Evolutionary conservation across 345 rosid genomes (phyloP), one percentile per base, ranked within the genome.

Genomic region (Citrus sp.): DNA sequence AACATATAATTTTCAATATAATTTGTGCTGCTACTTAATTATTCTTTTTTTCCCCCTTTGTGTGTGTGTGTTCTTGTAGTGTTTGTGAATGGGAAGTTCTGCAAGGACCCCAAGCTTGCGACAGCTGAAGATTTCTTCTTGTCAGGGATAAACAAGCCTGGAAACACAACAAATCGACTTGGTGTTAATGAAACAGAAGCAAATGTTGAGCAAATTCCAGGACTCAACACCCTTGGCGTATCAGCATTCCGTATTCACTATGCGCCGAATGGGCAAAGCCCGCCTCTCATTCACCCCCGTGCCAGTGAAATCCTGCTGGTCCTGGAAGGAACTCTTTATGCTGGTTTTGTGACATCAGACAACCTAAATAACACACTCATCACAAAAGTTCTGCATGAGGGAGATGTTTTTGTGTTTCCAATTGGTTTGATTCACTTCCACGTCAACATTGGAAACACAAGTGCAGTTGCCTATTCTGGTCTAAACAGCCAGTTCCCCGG

Each of bases 261-360:
- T 3, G 79, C 72, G 3, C 79, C 68, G 0, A 73, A 72, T 18
- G 87, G 90, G 10, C 84, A 81, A 25, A 85, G 83, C 77, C 87
- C 88, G 4, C 89, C 85, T 40, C 89, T 83, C 79, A 81, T 79
- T 8, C 89, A 87, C 59, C 87, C 88, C 2, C 83, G 88, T 25
- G 88, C 54, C 70, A 79, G 86, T 0, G 88, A 87, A 77, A 25
- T 87, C 40, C 82, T 87, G 38, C 80, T 81, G n/a, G 83, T 85
- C 7, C 1, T 74, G 9, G 80, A 85, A 77, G 89, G 87, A 55
- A 77, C 78, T 1, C 38, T 87, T 4, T 81, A 78, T 27, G 87
- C 81, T 9, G 87, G 89, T 3, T 87, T 87, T 42, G 85, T 87
- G 34, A 80, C 87, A 4, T 87, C 87, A 12, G 82, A 84, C 59